A percentile compares a stretch with the other conserved stretches of the same genome.
Evolutionary conservation across 768 basidiomycete genomes (phyloP).

Genomic region (Strobilomyces dryophilus): DNA sequence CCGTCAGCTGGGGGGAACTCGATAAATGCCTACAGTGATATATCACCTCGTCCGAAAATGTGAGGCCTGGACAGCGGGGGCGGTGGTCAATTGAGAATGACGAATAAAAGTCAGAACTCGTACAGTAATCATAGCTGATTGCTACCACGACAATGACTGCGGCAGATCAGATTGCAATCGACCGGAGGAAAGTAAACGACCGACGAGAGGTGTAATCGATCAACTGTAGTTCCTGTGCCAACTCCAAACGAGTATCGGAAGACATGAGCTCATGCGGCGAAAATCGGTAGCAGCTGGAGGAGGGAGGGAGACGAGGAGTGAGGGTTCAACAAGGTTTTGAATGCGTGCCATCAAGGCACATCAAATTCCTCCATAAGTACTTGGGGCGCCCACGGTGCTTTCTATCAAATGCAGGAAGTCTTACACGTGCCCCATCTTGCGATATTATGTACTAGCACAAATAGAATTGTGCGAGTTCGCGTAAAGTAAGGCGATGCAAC

Average conservation of each 20-base stretch:
- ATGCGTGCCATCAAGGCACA: no score
- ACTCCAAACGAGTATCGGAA: background rate
- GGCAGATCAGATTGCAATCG: background rate
- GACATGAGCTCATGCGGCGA: background rate
- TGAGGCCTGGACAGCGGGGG: background rate
- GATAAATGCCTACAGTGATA: no score
- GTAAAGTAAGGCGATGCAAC: no score
- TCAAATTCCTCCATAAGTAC: no score
- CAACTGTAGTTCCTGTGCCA: background rate
- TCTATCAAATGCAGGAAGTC: no score
- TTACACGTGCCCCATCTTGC: no score
- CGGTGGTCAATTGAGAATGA: background rate
- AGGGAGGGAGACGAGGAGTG: no score
- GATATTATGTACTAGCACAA: no score
- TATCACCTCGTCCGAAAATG: constrained; percentile 1
- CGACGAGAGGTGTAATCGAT: background rate
- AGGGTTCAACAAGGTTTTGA: no score
- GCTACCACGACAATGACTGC: background rate
- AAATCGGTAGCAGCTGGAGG: no score
- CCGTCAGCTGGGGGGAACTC: background rate
- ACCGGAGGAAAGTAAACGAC: background rate
- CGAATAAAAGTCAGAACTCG: background rate
- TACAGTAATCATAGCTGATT: constrained; percentile 1
- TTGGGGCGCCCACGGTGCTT: no score
- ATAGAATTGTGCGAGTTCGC: no score